Evolutionary conservation across 768 basidiomycete genomes (phyloP), one percentile per base, ranked within the genome.

Genomic region (Pleurotus giganteus): DNA sequence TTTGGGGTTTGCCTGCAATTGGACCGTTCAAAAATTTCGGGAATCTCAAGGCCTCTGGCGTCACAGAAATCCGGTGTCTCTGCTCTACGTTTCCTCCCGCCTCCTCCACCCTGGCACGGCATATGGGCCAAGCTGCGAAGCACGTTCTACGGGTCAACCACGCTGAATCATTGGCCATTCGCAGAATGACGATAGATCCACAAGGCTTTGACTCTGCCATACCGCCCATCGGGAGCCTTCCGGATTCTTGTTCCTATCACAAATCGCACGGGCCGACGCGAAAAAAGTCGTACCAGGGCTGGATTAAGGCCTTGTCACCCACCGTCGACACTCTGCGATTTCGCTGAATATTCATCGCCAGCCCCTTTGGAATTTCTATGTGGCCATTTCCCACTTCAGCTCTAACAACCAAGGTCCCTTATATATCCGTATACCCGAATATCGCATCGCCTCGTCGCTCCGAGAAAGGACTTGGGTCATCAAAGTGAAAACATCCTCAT

Each of bases 211-310:
- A 24, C 26, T 45, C 44, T 41, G 39, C 5, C 15, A 13, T 13
- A 28, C 27, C 13, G 27, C 26, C 5, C 21, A 45, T 23, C 44
- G 34, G 49, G 49, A 37, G 37, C 49, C 31, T 26, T 19, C 49
- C 49, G 49, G 49, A 51, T 51, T 51, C 13, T 24, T 23, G 49
- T 51, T 36, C 49, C 49, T 51, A 24, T 17, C 28, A n/a, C 46
- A 15, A 47, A 47, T 47, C 46, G n/a, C 29, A 27, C 46, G 46
- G 28, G 11, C 46, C 46, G 46, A 47, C 9, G 46, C 21, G 15
- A 47, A 28, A 41, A 17, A 17, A 13, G 5, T 7, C n/a, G 12
- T 41, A 47, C 46, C 27, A 47, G 46, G 46, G 46, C 27, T 47
- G 46, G 21, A 17, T 26, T 45, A 17, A 45, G 15, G 32, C 32